Evolutionary conservation across 768 basidiomycete genomes (phyloP).

Genomic region (Stropharia rugosoannulata): DNA sequence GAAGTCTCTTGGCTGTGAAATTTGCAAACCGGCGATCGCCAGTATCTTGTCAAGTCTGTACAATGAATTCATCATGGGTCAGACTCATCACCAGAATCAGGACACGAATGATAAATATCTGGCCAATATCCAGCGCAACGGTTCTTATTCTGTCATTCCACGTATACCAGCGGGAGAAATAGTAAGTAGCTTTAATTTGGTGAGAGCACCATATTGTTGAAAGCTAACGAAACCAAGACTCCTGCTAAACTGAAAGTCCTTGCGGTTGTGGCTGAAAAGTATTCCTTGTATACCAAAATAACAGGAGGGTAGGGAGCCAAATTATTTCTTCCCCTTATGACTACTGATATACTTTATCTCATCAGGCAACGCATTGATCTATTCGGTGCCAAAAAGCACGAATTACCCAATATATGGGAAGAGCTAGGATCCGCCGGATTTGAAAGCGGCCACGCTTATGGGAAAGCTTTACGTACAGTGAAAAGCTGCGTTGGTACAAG

Average conservation of each 20-base stretch:
- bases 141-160: constrained; percentile 72
- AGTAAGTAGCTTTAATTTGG: background rate
- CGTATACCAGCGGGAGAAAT: constrained; percentile 70
- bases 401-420: constrained; percentile 68
- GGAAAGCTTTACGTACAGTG: constrained; percentile 67
- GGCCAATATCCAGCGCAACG: constrained; percentile 72
- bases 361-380: constrained; percentile 63
- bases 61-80: constrained; percentile 66
- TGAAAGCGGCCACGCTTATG: constrained; percentile 77
- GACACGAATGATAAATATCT: constrained; percentile 73
- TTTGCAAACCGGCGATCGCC: constrained; percentile 70
- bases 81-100: constrained; percentile 64
- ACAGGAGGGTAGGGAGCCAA: constrained; percentile 14
- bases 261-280: constrained; percentile 67
- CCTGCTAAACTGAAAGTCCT: constrained; percentile 66
- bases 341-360: constrained; percentile 14
- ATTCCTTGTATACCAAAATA: constrained; percentile 59
- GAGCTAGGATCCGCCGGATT: constrained; percentile 64
- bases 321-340: background rate
- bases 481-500: constrained; percentile 75
- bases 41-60: constrained; percentile 45
- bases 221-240: constrained; percentile 27
- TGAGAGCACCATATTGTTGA: background rate
- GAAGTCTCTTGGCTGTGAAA: constrained; percentile 63
- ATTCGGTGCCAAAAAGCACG: constrained; percentile 70